Percentiles rank a stretch among this genome's conserved stretches.
These are phyloP conservation scores for Sclerotinia nivalis DNA, from an alignment of 2,329 filamentous ascomycete species.

Conservation along the genomic window DNA sequence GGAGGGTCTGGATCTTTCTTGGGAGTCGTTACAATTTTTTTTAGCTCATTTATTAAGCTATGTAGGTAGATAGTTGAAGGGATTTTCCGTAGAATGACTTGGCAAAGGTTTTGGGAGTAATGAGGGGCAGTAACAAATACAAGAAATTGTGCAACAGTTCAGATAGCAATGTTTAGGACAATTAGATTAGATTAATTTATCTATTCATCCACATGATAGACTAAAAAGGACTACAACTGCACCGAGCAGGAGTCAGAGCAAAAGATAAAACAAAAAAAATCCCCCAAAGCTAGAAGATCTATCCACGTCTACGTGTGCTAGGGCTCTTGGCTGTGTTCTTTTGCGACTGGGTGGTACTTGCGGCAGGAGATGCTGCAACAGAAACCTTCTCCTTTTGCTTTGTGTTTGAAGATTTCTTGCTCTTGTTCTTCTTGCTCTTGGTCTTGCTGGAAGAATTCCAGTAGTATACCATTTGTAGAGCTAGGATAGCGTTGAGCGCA, in stretches of 20 bases:
- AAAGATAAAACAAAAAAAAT: background rate
- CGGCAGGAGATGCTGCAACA: constrained; percentile 26
- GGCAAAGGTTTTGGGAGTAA: background rate
- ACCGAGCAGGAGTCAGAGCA: constrained; percentile 32
- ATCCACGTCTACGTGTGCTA: constrained; percentile 41
- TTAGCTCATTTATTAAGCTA: background rate
- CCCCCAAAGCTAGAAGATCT: background rate
- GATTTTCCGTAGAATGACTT: background rate
- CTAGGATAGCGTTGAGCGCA: constrained; percentile 82
- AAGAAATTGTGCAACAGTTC: background rate
- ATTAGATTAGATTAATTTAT: constrained; percentile 3
- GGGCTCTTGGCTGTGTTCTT: constrained; percentile 36
- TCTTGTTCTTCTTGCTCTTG: constrained; percentile 25
- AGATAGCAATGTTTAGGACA: background rate
- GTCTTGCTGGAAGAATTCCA: constrained; percentile 67
- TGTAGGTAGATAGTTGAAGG: background rate
- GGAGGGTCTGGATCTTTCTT: background rate
- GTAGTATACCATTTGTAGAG: constrained; percentile 91
- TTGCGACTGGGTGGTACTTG: constrained; percentile 23
- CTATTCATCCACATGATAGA: background rate
- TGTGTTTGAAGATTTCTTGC: constrained; percentile 39
- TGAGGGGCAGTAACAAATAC: background rate
- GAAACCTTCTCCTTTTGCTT: constrained; percentile 45
- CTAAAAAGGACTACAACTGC: constrained; percentile 32
- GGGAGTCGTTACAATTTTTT: background rate